Percentiles rank a stretch among this genome's conserved stretches.
phyloP scores from a whole-genome alignment of 2,329 filamentous ascomycete species.

The Magnaporthiopsis poae region DNA sequence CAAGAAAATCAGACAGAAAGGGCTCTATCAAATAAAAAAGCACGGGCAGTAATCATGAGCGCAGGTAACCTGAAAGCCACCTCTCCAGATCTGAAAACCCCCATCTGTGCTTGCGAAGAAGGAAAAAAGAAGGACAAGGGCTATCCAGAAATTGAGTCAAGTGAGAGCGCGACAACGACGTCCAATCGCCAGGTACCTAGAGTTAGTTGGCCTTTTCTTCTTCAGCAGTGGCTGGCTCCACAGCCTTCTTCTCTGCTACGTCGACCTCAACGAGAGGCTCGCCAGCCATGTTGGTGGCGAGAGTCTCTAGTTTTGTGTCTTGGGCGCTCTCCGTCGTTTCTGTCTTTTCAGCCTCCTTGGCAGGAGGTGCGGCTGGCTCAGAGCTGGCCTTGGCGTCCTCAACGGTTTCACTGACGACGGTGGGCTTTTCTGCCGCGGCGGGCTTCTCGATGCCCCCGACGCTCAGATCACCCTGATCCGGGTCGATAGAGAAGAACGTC shows the following conservation, averaged over 20 bases:
- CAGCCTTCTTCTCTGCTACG: slow-evolving; percentile 7
- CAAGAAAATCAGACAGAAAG: background rate
- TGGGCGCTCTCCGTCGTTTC: background rate
- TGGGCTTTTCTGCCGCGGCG: background rate
- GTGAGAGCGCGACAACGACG: background rate
- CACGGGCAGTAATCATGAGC: background rate
- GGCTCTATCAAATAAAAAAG: background rate
- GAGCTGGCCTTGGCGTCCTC: slow-evolving; percentile 10
- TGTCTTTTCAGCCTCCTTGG: slow-evolving; percentile 6
- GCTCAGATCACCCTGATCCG: slow-evolving; percentile 36
- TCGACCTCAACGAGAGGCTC: slow-evolving; percentile 8
- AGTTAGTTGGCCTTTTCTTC: slow-evolving; percentile 3
- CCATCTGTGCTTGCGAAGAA: background rate
- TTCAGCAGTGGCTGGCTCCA: slow-evolving; percentile 7
- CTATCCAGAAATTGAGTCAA: background rate
- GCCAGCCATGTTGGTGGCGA: slow-evolving; percentile 13
- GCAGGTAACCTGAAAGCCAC: background rate
- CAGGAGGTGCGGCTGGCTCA: background rate
- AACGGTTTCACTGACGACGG: slow-evolving; percentile 5
- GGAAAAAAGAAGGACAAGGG: background rate
- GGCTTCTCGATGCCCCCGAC: slow-evolving; percentile 18
- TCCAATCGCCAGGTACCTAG: background rate
- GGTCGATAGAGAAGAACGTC: slow-evolving; percentile 43
- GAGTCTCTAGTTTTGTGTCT: slow-evolving; percentile 11
- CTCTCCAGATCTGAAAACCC: background rate